phyloP scores from a whole-genome alignment of 1,139 yeast genomes.

The Magnusiomyces suaveolens region DNA sequence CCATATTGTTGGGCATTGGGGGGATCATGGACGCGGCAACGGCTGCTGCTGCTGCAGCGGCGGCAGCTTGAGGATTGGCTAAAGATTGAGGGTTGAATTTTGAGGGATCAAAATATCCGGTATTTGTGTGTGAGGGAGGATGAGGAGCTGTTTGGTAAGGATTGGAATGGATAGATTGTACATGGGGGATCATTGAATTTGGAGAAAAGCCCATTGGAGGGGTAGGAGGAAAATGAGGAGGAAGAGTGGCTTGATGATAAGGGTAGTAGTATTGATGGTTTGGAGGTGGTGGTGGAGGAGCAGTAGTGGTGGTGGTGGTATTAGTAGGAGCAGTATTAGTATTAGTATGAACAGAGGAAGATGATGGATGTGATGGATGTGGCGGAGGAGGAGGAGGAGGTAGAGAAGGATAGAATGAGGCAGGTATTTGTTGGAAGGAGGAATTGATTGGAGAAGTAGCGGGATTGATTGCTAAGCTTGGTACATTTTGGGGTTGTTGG shows the following conservation, averaged over 20 bases:
- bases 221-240: conserved; percentile 3
- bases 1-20: background rate
- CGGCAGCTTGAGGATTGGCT: background rate
- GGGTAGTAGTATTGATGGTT: background rate
- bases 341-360: no score
- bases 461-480: no score
- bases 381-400: background rate
- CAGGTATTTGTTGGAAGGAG: background rate
- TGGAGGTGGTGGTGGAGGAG: background rate
- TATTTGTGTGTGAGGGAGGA: background rate
- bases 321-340: no score
- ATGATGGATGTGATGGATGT: no score
- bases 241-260: background rate
- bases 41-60: no score
- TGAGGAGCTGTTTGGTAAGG: background rate
- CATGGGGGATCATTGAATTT: background rate
- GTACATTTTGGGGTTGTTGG: no score
- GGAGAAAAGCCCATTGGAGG: conserved; percentile 2
- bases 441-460: no score
- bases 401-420: background rate
- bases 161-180: background rate
- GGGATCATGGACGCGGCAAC: background rate
- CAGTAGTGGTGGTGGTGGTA: no score
- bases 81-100: background rate
- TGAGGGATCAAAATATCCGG: background rate